phyloP scores from a whole-genome alignment of 495 filamentous ascomycete species.

The Friedmanniomyces simplex region DNA sequence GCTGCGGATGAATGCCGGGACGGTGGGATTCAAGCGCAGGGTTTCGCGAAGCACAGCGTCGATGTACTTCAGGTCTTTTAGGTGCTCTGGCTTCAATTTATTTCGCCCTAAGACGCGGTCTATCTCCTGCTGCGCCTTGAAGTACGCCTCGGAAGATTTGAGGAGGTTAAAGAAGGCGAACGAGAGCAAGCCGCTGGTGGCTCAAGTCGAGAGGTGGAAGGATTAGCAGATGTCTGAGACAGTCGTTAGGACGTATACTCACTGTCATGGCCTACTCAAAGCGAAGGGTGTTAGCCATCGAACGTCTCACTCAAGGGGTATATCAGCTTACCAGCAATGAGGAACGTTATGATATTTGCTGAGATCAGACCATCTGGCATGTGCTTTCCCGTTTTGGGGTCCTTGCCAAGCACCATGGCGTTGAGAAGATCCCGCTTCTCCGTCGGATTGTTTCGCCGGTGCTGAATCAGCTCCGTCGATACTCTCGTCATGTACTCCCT shows the following conservation, averaged over 20 bases:
- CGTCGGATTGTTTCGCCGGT: conserved; percentile 44
- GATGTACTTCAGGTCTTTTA: conserved; percentile 55
- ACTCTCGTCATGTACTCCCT: conserved; percentile 46
- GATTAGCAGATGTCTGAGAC: no score
- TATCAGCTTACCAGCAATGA: conserved; percentile 3
- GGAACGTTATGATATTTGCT: conserved; percentile 26
- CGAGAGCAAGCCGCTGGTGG: conserved; percentile 27
- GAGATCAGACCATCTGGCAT: conserved; percentile 22
- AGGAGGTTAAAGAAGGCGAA: conserved; percentile 47
- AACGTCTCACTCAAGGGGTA: no score
- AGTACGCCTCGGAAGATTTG: conserved; percentile 48
- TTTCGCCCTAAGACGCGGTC: conserved; percentile 54
- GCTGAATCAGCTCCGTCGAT: conserved; percentile 48
- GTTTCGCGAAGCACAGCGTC: conserved; percentile 59
- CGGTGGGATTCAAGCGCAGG: conserved; percentile 53
- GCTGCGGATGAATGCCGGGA: conserved; percentile 51
- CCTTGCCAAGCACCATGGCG: conserved; percentile 54
- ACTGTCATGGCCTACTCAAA: no score
- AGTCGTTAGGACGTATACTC: no score
- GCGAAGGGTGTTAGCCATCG: no score
- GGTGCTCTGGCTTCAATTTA: conserved; percentile 53
- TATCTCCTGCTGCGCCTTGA: conserved; percentile 53
- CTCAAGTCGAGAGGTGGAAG: no score
- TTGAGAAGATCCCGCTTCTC: conserved; percentile 60
- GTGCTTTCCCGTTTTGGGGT: conserved; percentile 23